These are phyloP conservation scores for Massarina eburnea DNA, from an alignment of 2,329 filamentous ascomycete genomes.

Conservation along the genomic window DNA sequence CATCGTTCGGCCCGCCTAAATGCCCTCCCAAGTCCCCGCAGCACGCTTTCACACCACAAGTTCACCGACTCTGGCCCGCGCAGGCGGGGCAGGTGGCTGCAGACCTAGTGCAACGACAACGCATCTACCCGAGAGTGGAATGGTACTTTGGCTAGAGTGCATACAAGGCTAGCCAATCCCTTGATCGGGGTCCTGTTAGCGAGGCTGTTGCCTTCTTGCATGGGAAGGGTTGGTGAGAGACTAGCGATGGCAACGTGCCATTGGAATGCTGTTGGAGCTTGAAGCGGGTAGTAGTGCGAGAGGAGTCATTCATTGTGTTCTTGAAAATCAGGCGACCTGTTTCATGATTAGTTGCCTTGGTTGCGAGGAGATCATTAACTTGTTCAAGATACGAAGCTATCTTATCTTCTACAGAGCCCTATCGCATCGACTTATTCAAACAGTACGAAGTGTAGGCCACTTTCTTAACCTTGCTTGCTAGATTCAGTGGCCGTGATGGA, in stretches of 20 bases:
- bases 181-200: conserved; percentile 21
- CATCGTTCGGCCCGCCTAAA: background rate
- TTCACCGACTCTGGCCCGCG: conserved; percentile 35
- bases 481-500: too few species aligned
- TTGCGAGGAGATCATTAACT: too few species aligned
- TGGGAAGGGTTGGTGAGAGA: conserved; percentile 23
- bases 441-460: too few species aligned
- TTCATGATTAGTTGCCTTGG: too few species aligned
- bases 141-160: conserved; percentile 20
- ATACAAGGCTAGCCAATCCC: conserved; percentile 19
- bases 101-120: conserved; percentile 40
- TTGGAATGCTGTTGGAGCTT: conserved; percentile 4
- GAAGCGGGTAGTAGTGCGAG: background rate
- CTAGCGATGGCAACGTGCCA: conserved; percentile 10
- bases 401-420: too few species aligned
- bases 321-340: too few species aligned
- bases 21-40: conserved; percentile 11
- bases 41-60: conserved; percentile 18
- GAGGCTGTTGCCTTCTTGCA: conserved; percentile 26
- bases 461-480: too few species aligned
- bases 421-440: too few species aligned
- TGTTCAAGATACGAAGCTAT: too few species aligned
- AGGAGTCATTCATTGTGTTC: too few species aligned
- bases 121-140: conserved; percentile 29
- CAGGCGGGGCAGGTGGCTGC: conserved; percentile 25